Conservation (phyloP, 805 yeast species). For the Wickerhamomyces chaumierensis region DNA sequence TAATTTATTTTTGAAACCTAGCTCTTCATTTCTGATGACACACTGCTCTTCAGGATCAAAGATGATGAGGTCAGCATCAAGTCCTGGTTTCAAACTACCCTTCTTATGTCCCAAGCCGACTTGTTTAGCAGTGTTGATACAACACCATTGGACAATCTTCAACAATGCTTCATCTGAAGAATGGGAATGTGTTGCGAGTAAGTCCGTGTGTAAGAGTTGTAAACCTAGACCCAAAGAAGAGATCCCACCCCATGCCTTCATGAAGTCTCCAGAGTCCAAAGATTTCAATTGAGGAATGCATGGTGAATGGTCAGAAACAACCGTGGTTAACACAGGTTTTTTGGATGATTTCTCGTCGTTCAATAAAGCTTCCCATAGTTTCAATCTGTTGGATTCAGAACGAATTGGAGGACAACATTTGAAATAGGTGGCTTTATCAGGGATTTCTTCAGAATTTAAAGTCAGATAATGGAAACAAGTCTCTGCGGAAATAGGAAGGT, state of each 20-base stretch:
- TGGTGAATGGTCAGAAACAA: constrained; percentile 93
- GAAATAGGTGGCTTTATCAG: constrained; percentile 69
- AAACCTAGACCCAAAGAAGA: constrained; percentile 88
- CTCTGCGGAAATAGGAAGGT: constrained; percentile 57
- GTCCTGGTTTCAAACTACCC: constrained; percentile 64
- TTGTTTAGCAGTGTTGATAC: constrained; percentile 74
- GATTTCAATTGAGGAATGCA: constrained; percentile 89
- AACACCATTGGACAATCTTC: constrained; percentile 73
- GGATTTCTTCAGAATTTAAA: constrained; percentile 65
- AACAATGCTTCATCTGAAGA: constrained; percentile 27
- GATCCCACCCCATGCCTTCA: constrained; percentile 95
- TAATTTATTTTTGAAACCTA: constrained; percentile 74
- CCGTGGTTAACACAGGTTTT: constrained; percentile 59
- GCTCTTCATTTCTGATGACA: constrained; percentile 38
- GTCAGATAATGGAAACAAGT: constrained; percentile 91
- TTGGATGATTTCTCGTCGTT: constrained; percentile 16
- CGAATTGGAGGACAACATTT: constrained; percentile 96
- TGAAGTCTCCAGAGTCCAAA: constrained; percentile 72
- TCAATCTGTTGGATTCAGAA: constrained; percentile 53
- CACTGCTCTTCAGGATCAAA: constrained; percentile 56
- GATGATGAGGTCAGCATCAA: constrained; percentile 80
- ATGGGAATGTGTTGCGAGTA: constrained; percentile 38
- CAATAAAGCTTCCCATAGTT: constrained; percentile 66
- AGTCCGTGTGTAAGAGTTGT: constrained; percentile 72
- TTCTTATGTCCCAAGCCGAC: constrained; percentile 65